Percentiles rank a stretch among this genome's conserved stretches.
Conservation (phyloP, 257 asterid genomes). For the Solanum sejunctum region DNA sequence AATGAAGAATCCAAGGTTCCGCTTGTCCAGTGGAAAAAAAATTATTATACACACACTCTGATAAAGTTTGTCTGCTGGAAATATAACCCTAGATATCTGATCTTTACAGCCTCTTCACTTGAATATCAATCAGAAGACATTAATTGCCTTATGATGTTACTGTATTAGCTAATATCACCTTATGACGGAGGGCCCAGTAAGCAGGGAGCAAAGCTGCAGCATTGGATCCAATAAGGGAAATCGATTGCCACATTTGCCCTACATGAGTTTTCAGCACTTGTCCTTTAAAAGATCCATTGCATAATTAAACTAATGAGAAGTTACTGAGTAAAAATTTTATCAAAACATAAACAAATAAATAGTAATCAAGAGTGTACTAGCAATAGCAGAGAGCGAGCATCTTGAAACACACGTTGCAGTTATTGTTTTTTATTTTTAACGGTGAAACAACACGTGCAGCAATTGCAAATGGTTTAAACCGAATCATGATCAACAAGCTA, state of each 20-base stretch:
- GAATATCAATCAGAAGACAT: background rate
- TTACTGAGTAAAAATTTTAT: background rate
- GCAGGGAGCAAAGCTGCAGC: constrained; percentile 96
- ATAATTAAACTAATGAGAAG: constrained; percentile 6
- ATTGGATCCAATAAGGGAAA: constrained; percentile 83
- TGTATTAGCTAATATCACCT: constrained; percentile 33
- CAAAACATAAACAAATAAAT: background rate
- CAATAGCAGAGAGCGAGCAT: background rate
- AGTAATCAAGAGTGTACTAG: background rate
- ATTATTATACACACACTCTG: background rate
- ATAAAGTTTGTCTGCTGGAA: background rate
- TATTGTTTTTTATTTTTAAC: background rate
- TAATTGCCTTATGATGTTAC: background rate
- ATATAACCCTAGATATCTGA: background rate
- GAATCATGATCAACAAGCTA: background rate
- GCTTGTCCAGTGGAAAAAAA: background rate
- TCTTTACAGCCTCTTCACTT: background rate
- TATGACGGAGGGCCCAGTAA: constrained; percentile 85
- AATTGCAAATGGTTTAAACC: background rate
- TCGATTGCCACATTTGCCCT: constrained; percentile 83
- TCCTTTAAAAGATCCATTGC: constrained; percentile 18
- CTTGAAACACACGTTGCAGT: background rate
- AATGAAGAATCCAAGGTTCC: background rate
- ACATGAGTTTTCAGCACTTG: constrained; percentile 31
- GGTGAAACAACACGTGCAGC: background rate